Percentiles rank a stretch among this genome's conserved stretches.
Evolutionary conservation across 768 basidiomycete species (phyloP).

Genomic region (Auriscalpium orientale): DNA sequence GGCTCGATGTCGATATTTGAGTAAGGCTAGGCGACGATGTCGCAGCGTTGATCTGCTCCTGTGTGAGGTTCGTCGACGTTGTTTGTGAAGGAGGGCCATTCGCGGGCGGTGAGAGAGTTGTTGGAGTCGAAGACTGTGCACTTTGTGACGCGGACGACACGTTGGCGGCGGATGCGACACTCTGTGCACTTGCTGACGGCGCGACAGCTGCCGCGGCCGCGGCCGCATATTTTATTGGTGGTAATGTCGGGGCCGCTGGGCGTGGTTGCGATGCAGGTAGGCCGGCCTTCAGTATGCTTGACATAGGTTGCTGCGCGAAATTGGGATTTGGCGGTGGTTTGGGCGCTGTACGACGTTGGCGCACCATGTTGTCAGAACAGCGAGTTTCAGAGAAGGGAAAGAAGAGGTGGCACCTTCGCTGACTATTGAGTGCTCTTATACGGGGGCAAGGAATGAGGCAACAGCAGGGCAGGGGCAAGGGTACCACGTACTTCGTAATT

Average conservation of each 20-base stretch:
- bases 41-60: constrained; percentile 30
- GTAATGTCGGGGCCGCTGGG: constrained; percentile 40
- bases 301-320: constrained; percentile 72
- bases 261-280: constrained; percentile 49
- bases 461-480: background rate
- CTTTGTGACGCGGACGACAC: constrained; percentile 12
- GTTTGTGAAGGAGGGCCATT: constrained; percentile 28
- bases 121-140: constrained; percentile 33
- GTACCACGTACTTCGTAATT: constrained; percentile 60
- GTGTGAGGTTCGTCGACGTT: constrained; percentile 21
- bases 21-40: constrained; percentile 77
- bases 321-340: constrained; percentile 79
- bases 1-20: constrained; percentile 78
- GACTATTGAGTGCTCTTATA: constrained; percentile 54
- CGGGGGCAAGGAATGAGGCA: constrained; percentile 13
- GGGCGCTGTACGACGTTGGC: constrained; percentile 25
- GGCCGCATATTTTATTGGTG: constrained; percentile 87
- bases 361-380: constrained; percentile 1
- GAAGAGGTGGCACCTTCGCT: constrained; percentile 42
- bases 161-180: constrained; percentile 32
- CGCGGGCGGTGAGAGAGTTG: constrained; percentile 24
- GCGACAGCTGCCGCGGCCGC: constrained; percentile 69
- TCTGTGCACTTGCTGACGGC: constrained; percentile 20
- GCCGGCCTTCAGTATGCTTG: constrained; percentile 67
- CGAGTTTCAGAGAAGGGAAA: background rate